phyloP scores from a whole-genome alignment of 1,284 basidiomycete species.

The Ceratorhiza oryzae-sativae region DNA sequence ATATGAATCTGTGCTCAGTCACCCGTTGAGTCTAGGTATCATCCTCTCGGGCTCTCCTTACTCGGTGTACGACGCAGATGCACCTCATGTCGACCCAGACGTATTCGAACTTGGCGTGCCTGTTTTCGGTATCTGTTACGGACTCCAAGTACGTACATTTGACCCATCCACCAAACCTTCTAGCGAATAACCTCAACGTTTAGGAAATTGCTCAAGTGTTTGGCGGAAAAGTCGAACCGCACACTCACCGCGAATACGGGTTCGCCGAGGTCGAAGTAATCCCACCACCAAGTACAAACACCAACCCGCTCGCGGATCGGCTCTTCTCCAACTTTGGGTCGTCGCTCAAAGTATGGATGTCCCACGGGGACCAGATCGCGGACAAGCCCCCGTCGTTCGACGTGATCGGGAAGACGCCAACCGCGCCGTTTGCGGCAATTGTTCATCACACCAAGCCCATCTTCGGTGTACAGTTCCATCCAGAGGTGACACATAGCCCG shows the following conservation, averaged over 20 bases:
- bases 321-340: slow-evolving; percentile 61
- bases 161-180: not conserved
- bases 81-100: slow-evolving; percentile 94
- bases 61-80: slow-evolving; percentile 93
- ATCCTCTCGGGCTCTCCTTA: slow-evolving; percentile 99
- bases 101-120: slow-evolving; percentile 93
- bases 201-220: slow-evolving; percentile 94
- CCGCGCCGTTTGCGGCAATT: slow-evolving; percentile 93
- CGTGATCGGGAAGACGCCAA: slow-evolving; percentile 85
- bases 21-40: slow-evolving; percentile 66
- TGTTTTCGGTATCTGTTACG: slow-evolving; percentile 97
- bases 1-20: slow-evolving; percentile 29
- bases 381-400: slow-evolving; percentile 85
- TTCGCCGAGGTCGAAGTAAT: slow-evolving; percentile 83
- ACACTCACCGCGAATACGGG: slow-evolving; percentile 95
- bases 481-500: slow-evolving; percentile 96
- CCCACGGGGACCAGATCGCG: slow-evolving; percentile 94
- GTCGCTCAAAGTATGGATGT: slow-evolving; percentile 92
- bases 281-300: slow-evolving; percentile 63
- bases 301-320: slow-evolving; percentile 66
- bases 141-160: slow-evolving; percentile 74
- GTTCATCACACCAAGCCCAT: slow-evolving; percentile 90
- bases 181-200: slow-evolving; percentile 16
- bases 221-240: slow-evolving; percentile 86
- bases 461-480: slow-evolving; percentile 99